These are phyloP conservation scores for Pyrus bretschneideri DNA, from an alignment of 306 rosid species.

Conservation along the genomic window DNA sequence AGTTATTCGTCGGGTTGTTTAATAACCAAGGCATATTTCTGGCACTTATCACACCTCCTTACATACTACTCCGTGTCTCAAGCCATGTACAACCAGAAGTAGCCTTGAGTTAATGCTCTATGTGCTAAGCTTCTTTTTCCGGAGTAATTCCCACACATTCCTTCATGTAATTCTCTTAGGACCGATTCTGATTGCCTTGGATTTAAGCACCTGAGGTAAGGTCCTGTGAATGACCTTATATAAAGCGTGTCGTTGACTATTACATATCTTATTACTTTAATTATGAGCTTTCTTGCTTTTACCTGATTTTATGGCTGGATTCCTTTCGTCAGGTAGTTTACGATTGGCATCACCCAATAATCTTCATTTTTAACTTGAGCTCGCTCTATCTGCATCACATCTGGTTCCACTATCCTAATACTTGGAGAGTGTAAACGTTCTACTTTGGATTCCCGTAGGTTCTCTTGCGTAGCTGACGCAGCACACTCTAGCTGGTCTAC, in stretches of 20 bases:
- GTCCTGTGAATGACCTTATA: neutral
- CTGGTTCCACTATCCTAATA: too few relatives aligned
- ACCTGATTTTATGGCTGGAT: neutral
- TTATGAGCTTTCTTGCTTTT: too few relatives aligned
- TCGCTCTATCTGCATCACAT: too few relatives aligned
- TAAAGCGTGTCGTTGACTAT: rapidly evolving
- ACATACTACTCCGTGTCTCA: neutral
- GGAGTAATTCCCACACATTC: neutral
- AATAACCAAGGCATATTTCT: rapidly evolving
- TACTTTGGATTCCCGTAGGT: rapidly evolving
- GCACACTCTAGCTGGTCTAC: neutral
- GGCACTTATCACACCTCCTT: neutral
- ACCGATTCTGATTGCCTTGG: neutral
- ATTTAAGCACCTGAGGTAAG: neutral
- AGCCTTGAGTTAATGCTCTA: neutral
- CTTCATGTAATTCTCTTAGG: neutral
- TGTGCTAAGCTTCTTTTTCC: neutral
- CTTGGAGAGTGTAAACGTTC: rapidly evolving
- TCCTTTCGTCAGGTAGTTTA: neutral
- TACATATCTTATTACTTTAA: neutral
- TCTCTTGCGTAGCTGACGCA: rapidly evolving
- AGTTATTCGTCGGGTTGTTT: neutral
- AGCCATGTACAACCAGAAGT: neutral
- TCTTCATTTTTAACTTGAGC: too few relatives aligned
- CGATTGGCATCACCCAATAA: neutral